These are phyloP conservation scores for Wickerhamiella galacta DNA, from an alignment of 805 yeast species.

Conservation along the genomic window DNA sequence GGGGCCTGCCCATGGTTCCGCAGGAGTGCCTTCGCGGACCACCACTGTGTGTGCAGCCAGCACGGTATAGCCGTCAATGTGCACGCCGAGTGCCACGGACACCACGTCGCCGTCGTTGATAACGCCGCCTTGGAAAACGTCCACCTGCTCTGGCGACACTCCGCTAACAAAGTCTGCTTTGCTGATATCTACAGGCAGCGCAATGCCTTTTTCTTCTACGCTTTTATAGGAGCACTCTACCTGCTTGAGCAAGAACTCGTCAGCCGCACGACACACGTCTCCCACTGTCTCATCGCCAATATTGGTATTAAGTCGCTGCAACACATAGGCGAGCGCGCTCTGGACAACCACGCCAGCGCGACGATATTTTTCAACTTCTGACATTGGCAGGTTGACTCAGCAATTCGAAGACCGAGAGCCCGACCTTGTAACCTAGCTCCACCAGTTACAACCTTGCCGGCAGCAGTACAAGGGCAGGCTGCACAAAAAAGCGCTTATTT, in stretches of 20 bases:
- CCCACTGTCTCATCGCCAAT: conserved; percentile 37
- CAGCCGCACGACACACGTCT: conserved; percentile 71
- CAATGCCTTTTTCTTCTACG: conserved; percentile 67
- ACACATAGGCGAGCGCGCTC: conserved; percentile 54
- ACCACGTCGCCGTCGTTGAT: conserved; percentile 70
- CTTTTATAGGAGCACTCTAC: conserved; percentile 37
- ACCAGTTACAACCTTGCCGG: no score
- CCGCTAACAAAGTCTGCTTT: conserved; percentile 64
- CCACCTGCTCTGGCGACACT: conserved; percentile 57
- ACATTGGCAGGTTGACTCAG: no score
- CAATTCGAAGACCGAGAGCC: no score
- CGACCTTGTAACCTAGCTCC: no score
- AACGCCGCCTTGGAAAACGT: conserved; percentile 24
- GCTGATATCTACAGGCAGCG: conserved; percentile 80
- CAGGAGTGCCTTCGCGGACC: conserved; percentile 31
- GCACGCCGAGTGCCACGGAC: conserved; percentile 74
- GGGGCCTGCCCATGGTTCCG: conserved; percentile 68
- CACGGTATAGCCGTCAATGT: conserved; percentile 89
- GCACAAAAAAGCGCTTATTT: no score
- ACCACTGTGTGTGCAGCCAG: conserved; percentile 75
- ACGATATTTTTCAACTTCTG: conserved; percentile 55
- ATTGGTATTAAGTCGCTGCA: conserved; percentile 50
- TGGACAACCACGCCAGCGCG: conserved; percentile 81
- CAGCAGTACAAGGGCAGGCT: no score
- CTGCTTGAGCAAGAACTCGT: conserved; percentile 49